Percentiles rank a stretch among this genome's conserved stretches.
Evolutionary conservation across 2,329 filamentous ascomycete genomes (phyloP).

Genomic region (Diaporthe capsici): DNA sequence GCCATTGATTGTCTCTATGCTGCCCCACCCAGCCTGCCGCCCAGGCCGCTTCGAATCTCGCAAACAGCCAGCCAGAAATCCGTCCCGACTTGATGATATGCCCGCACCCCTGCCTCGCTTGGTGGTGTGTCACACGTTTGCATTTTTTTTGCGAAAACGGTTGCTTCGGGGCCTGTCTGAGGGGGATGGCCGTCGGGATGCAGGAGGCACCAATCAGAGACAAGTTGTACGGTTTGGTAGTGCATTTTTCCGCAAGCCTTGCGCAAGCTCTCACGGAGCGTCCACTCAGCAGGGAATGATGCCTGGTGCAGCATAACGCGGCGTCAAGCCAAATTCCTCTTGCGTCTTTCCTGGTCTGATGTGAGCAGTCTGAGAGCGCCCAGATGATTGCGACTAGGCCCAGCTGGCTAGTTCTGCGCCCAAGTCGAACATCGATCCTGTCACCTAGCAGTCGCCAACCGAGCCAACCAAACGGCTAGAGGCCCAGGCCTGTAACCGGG

Average conservation of each 20-base stretch:
- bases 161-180: constrained; percentile 35
- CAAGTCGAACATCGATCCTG: constrained; percentile 28
- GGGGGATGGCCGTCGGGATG: constrained; percentile 36
- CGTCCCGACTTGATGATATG: constrained; percentile 33
- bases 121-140: constrained; percentile 38
- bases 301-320: constrained; percentile 42
- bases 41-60: constrained; percentile 35
- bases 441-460: constrained; percentile 33
- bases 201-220: constrained; percentile 40
- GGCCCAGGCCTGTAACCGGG: constrained; percentile 26
- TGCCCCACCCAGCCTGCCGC: constrained; percentile 35
- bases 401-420: constrained; percentile 31
- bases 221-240: constrained; percentile 29
- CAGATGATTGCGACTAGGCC: constrained; percentile 36
- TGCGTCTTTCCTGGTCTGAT: constrained; percentile 41
- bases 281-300: constrained; percentile 39
- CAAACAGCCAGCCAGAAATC: constrained; percentile 23
- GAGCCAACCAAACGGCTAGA: constrained; percentile 36
- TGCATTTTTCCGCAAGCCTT: constrained; percentile 39
- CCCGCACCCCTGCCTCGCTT: constrained; percentile 31
- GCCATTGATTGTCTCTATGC: constrained; percentile 28
- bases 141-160: constrained; percentile 32
- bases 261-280: constrained; percentile 41
- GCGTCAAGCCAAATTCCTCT: constrained; percentile 40
- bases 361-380: constrained; percentile 39